Conservation (phyloP, 352 stramenopile species). For the Phytopythium delawarense region DNA sequence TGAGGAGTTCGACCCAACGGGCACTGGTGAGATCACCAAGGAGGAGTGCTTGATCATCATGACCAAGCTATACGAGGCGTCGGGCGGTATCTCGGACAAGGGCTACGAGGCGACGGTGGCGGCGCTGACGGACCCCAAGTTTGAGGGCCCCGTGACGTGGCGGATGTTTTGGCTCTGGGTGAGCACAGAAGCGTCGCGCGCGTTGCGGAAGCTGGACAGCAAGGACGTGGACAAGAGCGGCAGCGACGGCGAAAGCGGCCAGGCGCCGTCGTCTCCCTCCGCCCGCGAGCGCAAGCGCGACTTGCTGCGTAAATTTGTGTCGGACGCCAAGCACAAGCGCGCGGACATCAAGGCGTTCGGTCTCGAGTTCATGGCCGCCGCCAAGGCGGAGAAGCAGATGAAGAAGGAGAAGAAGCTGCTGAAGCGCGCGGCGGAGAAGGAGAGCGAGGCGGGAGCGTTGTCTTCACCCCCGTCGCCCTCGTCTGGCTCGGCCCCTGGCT, state of each 20-base stretch:
- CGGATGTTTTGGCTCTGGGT: conserved; percentile 87
- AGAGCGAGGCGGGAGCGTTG: background rate
- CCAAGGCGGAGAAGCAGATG: conserved; percentile 6
- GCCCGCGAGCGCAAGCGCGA: conserved; percentile 8
- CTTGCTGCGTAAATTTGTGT: conserved; percentile 22
- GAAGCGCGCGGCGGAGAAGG: background rate
- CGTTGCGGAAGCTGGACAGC: conserved; percentile 61
- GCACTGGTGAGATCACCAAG: conserved; percentile 60
- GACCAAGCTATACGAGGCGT: conserved; percentile 70
- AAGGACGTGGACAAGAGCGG: conserved; percentile 52
- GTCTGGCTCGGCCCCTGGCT: background rate
- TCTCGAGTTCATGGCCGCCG: conserved; percentile 5
- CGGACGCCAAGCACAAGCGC: conserved; percentile 27
- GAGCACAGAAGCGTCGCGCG: conserved; percentile 66
- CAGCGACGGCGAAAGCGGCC: conserved; percentile 13
- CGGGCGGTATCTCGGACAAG: conserved; percentile 58
- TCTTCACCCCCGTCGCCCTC: background rate
- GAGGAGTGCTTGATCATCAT: conserved; percentile 71
- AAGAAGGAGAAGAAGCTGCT: conserved; percentile 4
- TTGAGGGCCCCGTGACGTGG: conserved; percentile 74
- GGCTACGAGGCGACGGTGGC: conserved; percentile 55
- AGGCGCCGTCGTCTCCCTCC: background rate
- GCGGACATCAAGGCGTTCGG: conserved; percentile 10
- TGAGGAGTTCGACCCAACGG: conserved; percentile 72
- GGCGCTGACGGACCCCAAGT: conserved; percentile 53